Percentiles rank a stretch among this genome's conserved stretches.
phyloP scores from a whole-genome alignment of 108 stramenopile genomes.

The Epithemia pelagica region DNA sequence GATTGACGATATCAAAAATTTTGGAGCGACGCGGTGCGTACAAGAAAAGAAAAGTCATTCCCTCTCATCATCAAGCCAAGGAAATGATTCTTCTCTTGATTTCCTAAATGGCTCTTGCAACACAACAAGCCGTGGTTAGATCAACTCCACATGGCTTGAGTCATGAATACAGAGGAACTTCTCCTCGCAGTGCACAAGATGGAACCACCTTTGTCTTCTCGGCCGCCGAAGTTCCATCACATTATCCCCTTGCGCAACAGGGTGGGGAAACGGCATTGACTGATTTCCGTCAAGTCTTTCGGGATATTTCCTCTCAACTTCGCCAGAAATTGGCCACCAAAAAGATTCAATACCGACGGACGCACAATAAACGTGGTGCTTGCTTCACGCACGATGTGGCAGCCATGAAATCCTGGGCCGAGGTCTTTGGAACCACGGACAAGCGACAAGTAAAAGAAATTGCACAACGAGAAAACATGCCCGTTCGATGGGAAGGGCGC shows the following conservation, averaged over 20 bases:
- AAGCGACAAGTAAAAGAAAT: constrained; percentile 20
- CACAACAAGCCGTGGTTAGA: constrained; percentile 30
- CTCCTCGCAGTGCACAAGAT: constrained; percentile 19
- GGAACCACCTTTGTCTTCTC: constrained; percentile 30
- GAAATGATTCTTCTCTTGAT: constrained; percentile 3
- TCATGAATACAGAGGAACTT: constrained; percentile 38
- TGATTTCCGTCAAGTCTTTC: constrained; percentile 34
- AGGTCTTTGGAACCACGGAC: constrained; percentile 32
- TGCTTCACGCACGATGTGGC: constrained; percentile 17
- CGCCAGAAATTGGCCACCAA: constrained; percentile 22
- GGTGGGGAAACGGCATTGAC: constrained; percentile 34
- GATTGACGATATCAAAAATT: no score
- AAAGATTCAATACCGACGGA: constrained; percentile 29
- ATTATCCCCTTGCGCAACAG: constrained; percentile 33
- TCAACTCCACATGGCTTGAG: constrained; percentile 25
- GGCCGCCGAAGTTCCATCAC: constrained; percentile 32
- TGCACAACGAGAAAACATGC: constrained; percentile 12
- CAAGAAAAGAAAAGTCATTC: constrained; percentile 7
- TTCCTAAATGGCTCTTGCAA: constrained; percentile 7
- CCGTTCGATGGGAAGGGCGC: constrained; percentile 16
- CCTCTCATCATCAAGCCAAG: constrained; percentile 20
- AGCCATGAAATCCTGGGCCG: constrained; percentile 21
- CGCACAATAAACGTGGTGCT: constrained; percentile 17
- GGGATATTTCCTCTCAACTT: constrained; percentile 19
- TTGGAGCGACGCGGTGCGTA: no score